Evolutionary conservation across 768 basidiomycete species (phyloP).

Genomic region (Lentinula lateritia): DNA sequence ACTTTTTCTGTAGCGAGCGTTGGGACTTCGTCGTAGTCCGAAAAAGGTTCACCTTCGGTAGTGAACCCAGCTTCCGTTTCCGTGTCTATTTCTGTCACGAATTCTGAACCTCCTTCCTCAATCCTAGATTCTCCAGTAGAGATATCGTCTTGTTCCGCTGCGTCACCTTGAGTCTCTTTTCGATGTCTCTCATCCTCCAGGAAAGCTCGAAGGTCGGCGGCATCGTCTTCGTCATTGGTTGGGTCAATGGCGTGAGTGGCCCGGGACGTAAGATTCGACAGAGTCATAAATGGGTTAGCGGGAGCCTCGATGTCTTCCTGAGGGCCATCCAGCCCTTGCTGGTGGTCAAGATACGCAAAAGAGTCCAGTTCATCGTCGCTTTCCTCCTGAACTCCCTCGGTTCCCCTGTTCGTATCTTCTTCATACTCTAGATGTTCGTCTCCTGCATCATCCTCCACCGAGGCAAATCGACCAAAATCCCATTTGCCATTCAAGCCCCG

Average conservation of each 20-base stretch:
- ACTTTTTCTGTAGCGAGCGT: not conserved
- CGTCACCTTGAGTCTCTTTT: conserved; percentile 42
- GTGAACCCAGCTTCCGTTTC: not conserved
- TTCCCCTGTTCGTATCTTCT: conserved; percentile 28
- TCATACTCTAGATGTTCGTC: conserved; percentile 21
- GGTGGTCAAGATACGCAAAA: conserved; percentile 27
- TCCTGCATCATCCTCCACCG: conserved; percentile 18
- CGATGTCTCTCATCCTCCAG: conserved; percentile 55
- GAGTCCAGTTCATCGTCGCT: conserved; percentile 58
- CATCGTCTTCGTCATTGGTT: conserved; percentile 39
- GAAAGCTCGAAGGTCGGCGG: conserved; percentile 61
- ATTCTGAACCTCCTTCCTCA: not conserved
- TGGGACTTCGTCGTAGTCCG: not conserved
- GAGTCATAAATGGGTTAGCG: not conserved
- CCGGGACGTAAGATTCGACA: not conserved
- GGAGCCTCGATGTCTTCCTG: conserved; percentile 19
- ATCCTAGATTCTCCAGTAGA: conserved; percentile 10
- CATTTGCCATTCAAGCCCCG: conserved; percentile 34
- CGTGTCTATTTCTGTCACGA: not conserved
- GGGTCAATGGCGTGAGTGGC: conserved; percentile 7
- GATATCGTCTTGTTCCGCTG: conserved; percentile 33
- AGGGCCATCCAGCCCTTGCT: conserved; percentile 23
- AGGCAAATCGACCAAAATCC: conserved; percentile 49
- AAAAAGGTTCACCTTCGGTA: not conserved
- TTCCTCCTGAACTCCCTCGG: conserved; percentile 43